Evolutionary conservation across 306 rosid species (phyloP).

Genomic region (Pterocarpus santalinus): DNA sequence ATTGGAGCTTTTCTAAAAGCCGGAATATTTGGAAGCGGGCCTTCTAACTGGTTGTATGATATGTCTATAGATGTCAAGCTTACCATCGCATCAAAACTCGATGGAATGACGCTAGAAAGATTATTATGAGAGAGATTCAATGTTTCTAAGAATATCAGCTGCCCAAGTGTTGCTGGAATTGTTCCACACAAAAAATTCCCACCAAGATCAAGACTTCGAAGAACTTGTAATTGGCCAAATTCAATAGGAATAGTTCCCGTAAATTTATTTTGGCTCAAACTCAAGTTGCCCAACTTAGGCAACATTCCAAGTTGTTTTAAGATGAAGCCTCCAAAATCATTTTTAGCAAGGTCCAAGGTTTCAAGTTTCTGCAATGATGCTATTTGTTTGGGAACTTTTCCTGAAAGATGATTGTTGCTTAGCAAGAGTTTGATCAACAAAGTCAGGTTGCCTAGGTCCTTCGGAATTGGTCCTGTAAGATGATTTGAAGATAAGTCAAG

Average conservation of each 20-base stretch:
- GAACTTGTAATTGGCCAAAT: background rate
- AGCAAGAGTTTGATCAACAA: background rate
- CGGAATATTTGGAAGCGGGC: background rate
- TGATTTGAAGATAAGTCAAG: slow-evolving; percentile 43
- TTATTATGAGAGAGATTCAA: slow-evolving; percentile 55
- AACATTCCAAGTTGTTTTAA: background rate
- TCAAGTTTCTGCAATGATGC: slow-evolving; percentile 1
- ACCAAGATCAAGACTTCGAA: slow-evolving; percentile 48
- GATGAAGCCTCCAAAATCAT: background rate
- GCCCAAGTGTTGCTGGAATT: slow-evolving; percentile 48
- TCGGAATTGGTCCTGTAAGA: slow-evolving; percentile 39
- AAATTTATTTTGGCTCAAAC: slow-evolving; percentile 14
- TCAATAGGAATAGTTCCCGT: background rate
- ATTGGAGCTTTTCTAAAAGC: background rate
- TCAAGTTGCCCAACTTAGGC: background rate
- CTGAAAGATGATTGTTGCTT: background rate
- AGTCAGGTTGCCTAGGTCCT: slow-evolving; percentile 17
- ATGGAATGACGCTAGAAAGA: slow-evolving; percentile 47
- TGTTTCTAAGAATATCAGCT: slow-evolving; percentile 11
- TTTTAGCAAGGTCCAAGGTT: background rate
- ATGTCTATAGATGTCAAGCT: slow-evolving; percentile 48
- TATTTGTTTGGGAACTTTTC: background rate
- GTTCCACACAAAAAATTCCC: background rate
- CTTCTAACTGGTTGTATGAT: slow-evolving; percentile 39
- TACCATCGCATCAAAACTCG: slow-evolving; percentile 34